Percentiles rank a stretch among this genome's conserved stretches.
These are phyloP conservation scores for Musa schizocarpa DNA, from an alignment of 176 grass and related monocot species.

Conservation along the genomic window DNA sequence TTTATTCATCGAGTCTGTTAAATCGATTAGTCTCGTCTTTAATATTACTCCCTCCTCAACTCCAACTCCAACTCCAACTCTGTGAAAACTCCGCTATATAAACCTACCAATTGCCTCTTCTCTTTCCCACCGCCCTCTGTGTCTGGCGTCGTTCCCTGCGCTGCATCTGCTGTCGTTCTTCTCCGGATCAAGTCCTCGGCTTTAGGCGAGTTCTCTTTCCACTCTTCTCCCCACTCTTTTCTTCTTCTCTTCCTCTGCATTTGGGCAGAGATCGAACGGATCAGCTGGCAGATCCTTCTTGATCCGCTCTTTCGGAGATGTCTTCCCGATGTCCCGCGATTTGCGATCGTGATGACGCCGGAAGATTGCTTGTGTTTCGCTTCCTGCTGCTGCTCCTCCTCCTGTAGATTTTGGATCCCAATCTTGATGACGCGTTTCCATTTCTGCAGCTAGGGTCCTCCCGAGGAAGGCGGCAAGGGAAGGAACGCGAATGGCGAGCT, in stretches of 20 bases:
- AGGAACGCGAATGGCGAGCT: constrained; percentile 29
- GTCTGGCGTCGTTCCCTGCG: no score
- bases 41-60: no score
- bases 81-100: background rate
- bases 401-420: no score
- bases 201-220: background rate
- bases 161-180: background rate
- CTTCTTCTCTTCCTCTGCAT: background rate
- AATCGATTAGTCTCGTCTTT: no score
- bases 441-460: constrained; percentile 12
- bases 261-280: background rate
- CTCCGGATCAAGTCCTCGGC: background rate
- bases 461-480: background rate
- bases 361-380: background rate
- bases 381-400: background rate
- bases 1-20: no score
- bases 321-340: no score
- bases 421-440: background rate
- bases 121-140: background rate
- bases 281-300: background rate
- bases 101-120: background rate
- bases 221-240: background rate
- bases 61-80: background rate
- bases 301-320: background rate
- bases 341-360: no score